Evolutionary conservation across 768 basidiomycete species (phyloP), one percentile per base, ranked within the genome.

Genomic region (Russula foetens): DNA sequence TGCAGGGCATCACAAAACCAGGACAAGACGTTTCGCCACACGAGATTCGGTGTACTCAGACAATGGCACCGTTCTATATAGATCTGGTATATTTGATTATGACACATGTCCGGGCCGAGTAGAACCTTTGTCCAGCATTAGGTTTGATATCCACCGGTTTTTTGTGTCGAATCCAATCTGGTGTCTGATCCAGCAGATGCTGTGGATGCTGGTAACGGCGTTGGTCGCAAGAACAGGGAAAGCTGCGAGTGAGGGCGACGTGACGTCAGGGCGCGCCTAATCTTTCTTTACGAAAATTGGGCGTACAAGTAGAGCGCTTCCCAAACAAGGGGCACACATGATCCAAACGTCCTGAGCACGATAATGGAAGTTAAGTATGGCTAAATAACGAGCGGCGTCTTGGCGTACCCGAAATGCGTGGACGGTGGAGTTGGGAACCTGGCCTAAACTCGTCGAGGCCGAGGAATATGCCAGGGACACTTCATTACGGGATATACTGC

Each of bases 251-350:
- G 19, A 17, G n/a, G n/a, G n/a, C n/a, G n/a, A 31, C 29, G 26
- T 56, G 63, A 49, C 54, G 54, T 63, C 59, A 63, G 45, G 7
- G 31, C 19, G 31, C 7, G 46, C n/a, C 23, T 15, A 38, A 17
- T 35, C 31, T 23, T 28, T 7, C 29, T 23, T 24, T 14, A 45
- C 52, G 47, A 57, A 24, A 54, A 38, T 50, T n/a, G 8, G 23
- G 28, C 62, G 53, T 41, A 66, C 65, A 45, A 66, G 46, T 19
- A 66, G 50, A 35, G 65, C 58, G 41, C 50, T 26, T 56, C 65
- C 65, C 55, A 66, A 57, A 45, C 63, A 65, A 33, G 65, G 65
- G 3, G 63, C 53, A 56, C 65, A 66, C 46, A 66, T 52, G 45
- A 50, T 62, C 65, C 65, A 66, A 49, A 66, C 54, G 41, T 61